These are phyloP conservation scores for Neltuma alba DNA, from an alignment of 306 rosid species.

Conservation along the genomic window DNA sequence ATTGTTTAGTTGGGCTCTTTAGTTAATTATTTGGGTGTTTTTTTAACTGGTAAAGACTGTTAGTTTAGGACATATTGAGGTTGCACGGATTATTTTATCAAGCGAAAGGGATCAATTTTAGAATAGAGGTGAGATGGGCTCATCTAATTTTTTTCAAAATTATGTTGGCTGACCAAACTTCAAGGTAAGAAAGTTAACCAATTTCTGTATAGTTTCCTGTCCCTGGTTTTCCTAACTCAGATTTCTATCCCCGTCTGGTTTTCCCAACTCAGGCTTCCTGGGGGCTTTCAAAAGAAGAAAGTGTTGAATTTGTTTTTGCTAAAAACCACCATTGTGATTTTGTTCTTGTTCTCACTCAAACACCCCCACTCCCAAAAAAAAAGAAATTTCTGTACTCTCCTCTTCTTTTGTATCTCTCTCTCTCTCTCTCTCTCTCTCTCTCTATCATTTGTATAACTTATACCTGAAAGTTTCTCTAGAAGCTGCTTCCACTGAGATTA, in stretches of 20 bases:
- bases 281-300: not conserved
- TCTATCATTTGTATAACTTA: not conserved
- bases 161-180: conserved; percentile 6
- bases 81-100: not conserved
- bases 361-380: too few relatives aligned
- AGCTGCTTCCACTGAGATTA: conserved; percentile 6
- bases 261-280: not conserved
- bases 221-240: not conserved
- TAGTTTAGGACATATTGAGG: not conserved
- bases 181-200: too few relatives aligned
- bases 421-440: too few relatives aligned
- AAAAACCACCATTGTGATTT: too few relatives aligned
- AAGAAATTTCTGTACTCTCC: too few relatives aligned
- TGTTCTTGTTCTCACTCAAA: too few relatives aligned
- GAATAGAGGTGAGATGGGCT: conserved; percentile 14
- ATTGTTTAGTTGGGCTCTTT: not conserved
- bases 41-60: not conserved
- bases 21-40: not conserved
- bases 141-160: not conserved
- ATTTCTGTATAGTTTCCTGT: not conserved
- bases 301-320: not conserved
- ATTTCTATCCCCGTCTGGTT: not conserved
- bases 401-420: too few relatives aligned
- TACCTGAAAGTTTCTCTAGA: conserved; percentile 1
- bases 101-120: not conserved